Conservation (phyloP, 805 yeast genomes). For the Komagataella populi region DNA sequence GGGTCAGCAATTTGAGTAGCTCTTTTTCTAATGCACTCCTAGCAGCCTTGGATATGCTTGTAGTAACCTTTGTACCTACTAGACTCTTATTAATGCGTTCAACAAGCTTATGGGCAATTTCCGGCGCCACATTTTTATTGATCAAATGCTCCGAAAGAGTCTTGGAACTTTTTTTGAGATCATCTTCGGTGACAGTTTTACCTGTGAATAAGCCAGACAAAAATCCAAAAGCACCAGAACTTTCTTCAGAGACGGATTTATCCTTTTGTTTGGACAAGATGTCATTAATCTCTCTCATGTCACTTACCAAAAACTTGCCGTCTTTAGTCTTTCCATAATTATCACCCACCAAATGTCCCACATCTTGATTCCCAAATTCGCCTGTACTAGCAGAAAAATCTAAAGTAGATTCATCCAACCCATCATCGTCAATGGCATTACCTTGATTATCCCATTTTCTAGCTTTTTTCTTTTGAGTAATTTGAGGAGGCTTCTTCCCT, state of each 20-base stretch:
- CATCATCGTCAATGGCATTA: constrained; percentile 27
- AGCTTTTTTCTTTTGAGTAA: constrained; percentile 20
- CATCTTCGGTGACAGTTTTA: constrained; percentile 46
- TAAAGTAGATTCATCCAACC: constrained; percentile 22
- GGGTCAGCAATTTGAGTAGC: constrained; percentile 69
- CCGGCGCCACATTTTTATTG: constrained; percentile 82
- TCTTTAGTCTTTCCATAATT: constrained; percentile 26
- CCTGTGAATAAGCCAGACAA: constrained; percentile 55
- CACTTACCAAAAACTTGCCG: constrained; percentile 57
- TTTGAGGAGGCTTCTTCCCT: constrained; percentile 4
- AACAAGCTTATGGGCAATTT: constrained; percentile 64
- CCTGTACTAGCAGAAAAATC: constrained; percentile 39
- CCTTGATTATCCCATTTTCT: constrained; percentile 66
- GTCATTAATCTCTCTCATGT: constrained; percentile 36
- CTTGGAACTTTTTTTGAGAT: constrained; percentile 49
- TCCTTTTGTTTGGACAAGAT: constrained; percentile 15
- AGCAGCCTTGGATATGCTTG: constrained; percentile 61
- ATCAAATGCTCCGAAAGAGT: constrained; percentile 67
- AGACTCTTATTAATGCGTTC: constrained; percentile 57
- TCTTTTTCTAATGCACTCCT: constrained; percentile 48
- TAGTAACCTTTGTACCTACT: constrained; percentile 61
- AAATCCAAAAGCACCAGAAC: constrained; percentile 40
- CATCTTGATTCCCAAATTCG: constrained; percentile 22
- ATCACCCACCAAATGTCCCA: not conserved
- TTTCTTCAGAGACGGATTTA: constrained; percentile 5